Base-by-base conservation (phyloP, 441 rosid genomes). In the Raphanus hybrid region DNA sequence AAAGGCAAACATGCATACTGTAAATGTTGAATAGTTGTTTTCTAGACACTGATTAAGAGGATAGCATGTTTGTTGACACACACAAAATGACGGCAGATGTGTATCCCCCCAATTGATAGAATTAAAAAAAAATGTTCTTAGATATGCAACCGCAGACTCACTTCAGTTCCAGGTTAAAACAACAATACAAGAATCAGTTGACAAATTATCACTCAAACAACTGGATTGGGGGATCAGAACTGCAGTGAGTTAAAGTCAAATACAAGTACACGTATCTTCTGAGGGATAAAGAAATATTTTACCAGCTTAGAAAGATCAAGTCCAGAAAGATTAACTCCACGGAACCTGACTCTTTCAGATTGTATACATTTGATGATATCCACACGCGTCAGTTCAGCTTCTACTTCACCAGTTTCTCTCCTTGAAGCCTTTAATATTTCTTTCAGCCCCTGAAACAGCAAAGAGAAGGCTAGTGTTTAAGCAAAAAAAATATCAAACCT, bases 291-390 rank as follows among this genome's bases (percentile, higher is more conserved):
- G 34, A 61, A 64, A 12, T 7, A 29, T 73, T 23, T 23, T 90
- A 92, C 99, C 94, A 95, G 84, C 78, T 95, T 93, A 64, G 99
- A 95, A 73, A 95, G 98, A 85, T 95, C 96, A 64, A 95, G 83
- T 67, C 96, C 93, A 78, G 95, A 87, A 77, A 95, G 93, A 84
- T 90, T 93, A 81, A 95, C 79, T 57, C 97, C 98, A 65, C 97
- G 91, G 78, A 95, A 89, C 85, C 86, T 88, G 74, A 87, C 90
- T 87, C 43, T 89, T 63, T 90, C 87, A 9, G 91, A 89, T 82
- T 91, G 98, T 82, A 87, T 91, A 75, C 97, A 92, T 78, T 89
- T 95, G 84, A 92, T 93, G 81, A 95, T 86, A 84, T 95, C 97
- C 41, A 82, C 80, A 63, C 98, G 86, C 0, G 96, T 86, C 81